Evolutionary conservation across 2,329 filamentous ascomycete species (phyloP).

Genomic region (Microcera coccophila): DNA sequence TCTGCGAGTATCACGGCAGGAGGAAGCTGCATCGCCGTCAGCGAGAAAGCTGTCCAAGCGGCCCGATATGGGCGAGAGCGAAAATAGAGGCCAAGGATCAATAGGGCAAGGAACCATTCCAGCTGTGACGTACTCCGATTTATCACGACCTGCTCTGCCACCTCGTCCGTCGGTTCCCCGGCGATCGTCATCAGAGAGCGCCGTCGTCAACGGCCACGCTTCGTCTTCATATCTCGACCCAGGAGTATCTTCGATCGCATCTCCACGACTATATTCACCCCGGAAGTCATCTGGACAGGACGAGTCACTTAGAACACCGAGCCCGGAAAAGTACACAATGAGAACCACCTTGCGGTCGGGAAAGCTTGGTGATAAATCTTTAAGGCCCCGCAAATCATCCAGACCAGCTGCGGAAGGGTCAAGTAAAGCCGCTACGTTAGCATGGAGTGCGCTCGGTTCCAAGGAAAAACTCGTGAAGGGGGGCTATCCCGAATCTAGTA

Average conservation of each 20-base stretch:
- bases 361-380: conserved; percentile 41
- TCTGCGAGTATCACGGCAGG: conserved; percentile 61
- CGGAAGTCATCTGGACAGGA: conserved; percentile 33
- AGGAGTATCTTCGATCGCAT: conserved; percentile 10
- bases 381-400: conserved; percentile 39
- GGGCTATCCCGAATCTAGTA: conserved; percentile 21
- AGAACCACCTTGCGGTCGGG: conserved; percentile 56
- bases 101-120: conserved; percentile 81
- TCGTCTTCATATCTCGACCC: conserved; percentile 17
- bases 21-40: conserved; percentile 16
- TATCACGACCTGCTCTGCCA: conserved; percentile 65
- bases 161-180: conserved; percentile 54
- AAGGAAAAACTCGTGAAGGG: conserved; percentile 34
- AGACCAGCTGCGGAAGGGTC: conserved; percentile 49
- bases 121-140: conserved; percentile 71
- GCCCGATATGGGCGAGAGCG: conserved; percentile 17
- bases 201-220: conserved; percentile 34
- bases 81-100: conserved; percentile 49
- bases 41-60: conserved; percentile 21
- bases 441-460: conserved; percentile 51
- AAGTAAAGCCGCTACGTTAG: conserved; percentile 61
- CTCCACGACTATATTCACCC: conserved; percentile 32
- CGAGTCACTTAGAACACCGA: conserved; percentile 46
- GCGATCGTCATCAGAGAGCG: conserved; percentile 50
- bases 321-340: conserved; percentile 60